Conservation (phyloP, 768 basidiomycete species). For the Coprinopsis cinerea region DNA sequence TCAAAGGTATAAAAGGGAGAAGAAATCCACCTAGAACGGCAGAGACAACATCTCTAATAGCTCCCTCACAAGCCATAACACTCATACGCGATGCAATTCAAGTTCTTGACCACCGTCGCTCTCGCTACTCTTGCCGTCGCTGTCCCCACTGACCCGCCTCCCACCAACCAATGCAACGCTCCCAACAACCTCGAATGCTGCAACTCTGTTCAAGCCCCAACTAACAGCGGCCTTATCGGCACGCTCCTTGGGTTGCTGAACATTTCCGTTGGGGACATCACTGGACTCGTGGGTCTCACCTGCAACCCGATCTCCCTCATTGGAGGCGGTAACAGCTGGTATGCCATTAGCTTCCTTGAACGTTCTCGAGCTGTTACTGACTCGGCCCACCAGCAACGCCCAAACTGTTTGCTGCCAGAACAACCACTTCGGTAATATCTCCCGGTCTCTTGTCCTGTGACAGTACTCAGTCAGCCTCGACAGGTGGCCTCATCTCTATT, state of each 20-base stretch:
- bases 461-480: no score
- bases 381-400: slow-evolving; percentile 13
- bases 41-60: no score
- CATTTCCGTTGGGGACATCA: slow-evolving; percentile 18
- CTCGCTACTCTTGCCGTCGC: background rate
- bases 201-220: slow-evolving; percentile 4
- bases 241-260: slow-evolving; percentile 14
- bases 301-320: slow-evolving; percentile 23
- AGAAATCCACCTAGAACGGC: no score
- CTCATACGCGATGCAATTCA: slow-evolving; percentile 9
- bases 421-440: slow-evolving; percentile 14
- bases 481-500: slow-evolving; percentile 27
- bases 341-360: no score
- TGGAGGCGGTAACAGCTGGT: slow-evolving; percentile 21
- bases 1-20: no score
- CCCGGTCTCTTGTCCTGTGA: no score
- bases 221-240: slow-evolving; percentile 3
- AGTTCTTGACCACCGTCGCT: background rate
- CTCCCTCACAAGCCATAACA: no score
- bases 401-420: slow-evolving; percentile 17
- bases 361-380: no score
- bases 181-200: slow-evolving; percentile 5
- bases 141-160: background rate
- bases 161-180: slow-evolving; percentile 3
- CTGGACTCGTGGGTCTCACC: slow-evolving; percentile 21